Base-by-base conservation (phyloP, 2,329 filamentous ascomycete genomes). In the Phaeosphaeriaceae sp. region DNA sequence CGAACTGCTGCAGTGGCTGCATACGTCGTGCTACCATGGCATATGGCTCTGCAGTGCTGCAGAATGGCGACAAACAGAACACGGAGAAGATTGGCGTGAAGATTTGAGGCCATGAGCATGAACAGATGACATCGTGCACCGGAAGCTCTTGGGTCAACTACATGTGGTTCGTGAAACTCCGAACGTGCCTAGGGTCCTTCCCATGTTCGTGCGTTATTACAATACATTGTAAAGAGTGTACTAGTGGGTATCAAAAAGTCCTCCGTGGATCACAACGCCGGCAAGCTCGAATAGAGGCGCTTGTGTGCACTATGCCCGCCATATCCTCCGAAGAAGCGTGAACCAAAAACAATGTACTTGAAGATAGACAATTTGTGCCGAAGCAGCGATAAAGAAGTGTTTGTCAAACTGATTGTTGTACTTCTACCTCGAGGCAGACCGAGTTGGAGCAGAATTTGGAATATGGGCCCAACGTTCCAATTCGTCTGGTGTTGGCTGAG, bases 401-500 rank as follows among this genome's bases (percentile, higher is more conserved):
- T 41, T 44, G 4, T 27, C 25, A 9, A 27, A 5, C 25, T 9
- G 9, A 9, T 27, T 19, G 10, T 24, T 22, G 17, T 24, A 56
- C 44, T 22, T 48, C 59, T 44, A 63, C n/a, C 60, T 53, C 13
- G 63, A 68, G n/a, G 65, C 48, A 7, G 65, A 58, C n/a, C 62
- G 49, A n/a, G 46, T 53, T 19, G 58, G 57, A 40, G 21, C 40
- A 17, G 63, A 49, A 2, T 27, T 41, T 58, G 50, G 31, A 13
- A 11, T 36, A 3, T 36, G 57, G 20, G 54, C 65, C 74, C 74
- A 77, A 13, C 51, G 58, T 48, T 71, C 67, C 44, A 72, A 45
- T 41, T 77, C 72, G 48, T 76, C 73, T 19, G 72, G 67, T 33
- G 73, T 75, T 1, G 73, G 72, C 27, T 74, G 65, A n/a, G 71